Base-by-base conservation (phyloP, 2,329 filamentous ascomycete genomes). In the Helminthosporium solani region DNA sequence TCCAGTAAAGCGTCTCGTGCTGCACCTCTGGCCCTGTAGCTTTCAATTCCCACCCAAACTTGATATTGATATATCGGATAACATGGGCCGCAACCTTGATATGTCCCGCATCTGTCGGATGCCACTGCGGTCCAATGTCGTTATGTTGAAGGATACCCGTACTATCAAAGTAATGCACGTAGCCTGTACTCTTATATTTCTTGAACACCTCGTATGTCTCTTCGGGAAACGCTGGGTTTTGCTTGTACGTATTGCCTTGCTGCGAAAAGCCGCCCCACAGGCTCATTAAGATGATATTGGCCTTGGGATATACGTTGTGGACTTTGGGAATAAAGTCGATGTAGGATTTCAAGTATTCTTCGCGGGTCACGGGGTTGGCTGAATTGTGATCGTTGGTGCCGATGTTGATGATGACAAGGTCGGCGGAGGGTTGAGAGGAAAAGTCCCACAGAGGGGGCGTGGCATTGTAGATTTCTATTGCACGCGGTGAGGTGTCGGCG, bases 81-180 rank as follows among this genome's bases (percentile, higher is more conserved):
- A 84, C 56, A 54, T 84, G 79, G 56, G 78, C 82, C 2, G 81
- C 81, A 7, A 84, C 64, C 49, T 85, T 84, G 57, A 84, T 72
- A 43, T 82, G 78, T 0, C 81, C 80, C 7, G 83, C 75, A 57
- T 85, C 82, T 0, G 80, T 84, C 0, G 79, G 81, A 57, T 85
- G 82, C 53, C 73, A 82, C 52, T 75, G 72, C 6, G 81, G 80
- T 2, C 73, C 56, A 48, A 83, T 80, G 57, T 84, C 81, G 52
- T 84, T 83, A 56, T 84, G 79, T 53, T 83, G 78, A 53, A 85
- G 59, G 35, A 84, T 79, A 1, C 81, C 81, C 8, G 75, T 79
- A 0, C 78, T 83, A 56, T 83, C 80, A 67, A 85, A 84, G 54
- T 82, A 81, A 56, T 82, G 76, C 23, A 84, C 78, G 42, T 81